Conservation (phyloP, 768 basidiomycete species). For the Pleurotus salmoneostramineus region DNA sequence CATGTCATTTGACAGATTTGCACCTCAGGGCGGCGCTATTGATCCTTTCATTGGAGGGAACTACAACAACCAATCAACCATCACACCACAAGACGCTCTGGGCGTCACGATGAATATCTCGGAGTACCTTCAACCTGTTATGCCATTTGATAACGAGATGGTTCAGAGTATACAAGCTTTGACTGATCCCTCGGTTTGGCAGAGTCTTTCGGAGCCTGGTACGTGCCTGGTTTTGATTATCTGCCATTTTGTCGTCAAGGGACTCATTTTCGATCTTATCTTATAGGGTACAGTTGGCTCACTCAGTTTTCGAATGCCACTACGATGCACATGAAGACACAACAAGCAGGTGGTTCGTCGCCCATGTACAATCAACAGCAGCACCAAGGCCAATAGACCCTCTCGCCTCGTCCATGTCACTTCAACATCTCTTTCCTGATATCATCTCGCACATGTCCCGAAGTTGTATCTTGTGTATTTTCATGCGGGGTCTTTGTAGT, state of each 20-base stretch:
- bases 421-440: background rate
- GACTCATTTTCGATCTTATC: background rate
- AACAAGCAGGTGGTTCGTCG: background rate
- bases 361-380: slow-evolving; percentile 1
- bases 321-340: slow-evolving; percentile 2
- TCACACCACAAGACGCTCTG: slow-evolving; percentile 14
- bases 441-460: background rate
- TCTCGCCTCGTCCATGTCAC: too few relatives aligned
- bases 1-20: slow-evolving; percentile 44
- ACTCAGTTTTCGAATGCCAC: slow-evolving; percentile 7
- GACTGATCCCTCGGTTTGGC: slow-evolving; percentile 50
- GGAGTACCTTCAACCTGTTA: slow-evolving; percentile 47
- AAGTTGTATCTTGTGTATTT: background rate
- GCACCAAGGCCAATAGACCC: background rate
- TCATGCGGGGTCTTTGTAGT: background rate
- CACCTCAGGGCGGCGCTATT: slow-evolving; percentile 31
- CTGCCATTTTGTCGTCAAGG: background rate
- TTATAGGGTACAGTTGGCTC: slow-evolving; percentile 6
- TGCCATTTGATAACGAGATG: slow-evolving; percentile 57
- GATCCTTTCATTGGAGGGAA: slow-evolving; percentile 33
- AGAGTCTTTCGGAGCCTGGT: slow-evolving; percentile 54
- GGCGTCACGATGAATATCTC: slow-evolving; percentile 23
- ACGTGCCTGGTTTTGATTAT: slow-evolving; percentile 16
- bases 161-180: slow-evolving; percentile 60
- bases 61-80: background rate